These are phyloP conservation scores for Clausena lansium DNA, from an alignment of 345 rosid species.

Conservation along the genomic window DNA sequence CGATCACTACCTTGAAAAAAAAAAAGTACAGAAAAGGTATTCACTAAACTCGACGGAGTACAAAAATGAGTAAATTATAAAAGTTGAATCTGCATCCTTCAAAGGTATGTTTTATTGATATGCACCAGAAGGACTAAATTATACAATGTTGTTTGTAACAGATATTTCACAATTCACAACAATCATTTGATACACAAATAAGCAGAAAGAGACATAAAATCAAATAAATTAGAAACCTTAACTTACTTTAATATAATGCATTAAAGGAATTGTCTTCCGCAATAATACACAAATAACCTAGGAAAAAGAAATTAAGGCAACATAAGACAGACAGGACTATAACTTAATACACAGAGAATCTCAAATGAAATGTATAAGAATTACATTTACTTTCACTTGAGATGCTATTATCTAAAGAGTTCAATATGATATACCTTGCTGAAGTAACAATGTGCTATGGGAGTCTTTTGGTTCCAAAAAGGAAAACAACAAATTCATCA, in stretches of 20 bases:
- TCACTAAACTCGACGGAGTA: background rate
- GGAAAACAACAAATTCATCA: constrained; percentile 84
- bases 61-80: background rate
- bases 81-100: background rate
- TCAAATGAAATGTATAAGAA: background rate
- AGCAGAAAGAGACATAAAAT: background rate
- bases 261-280: constrained; percentile 79
- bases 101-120: background rate
- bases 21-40: background rate
- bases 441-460: constrained; percentile 68
- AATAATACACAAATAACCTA: constrained; percentile 80
- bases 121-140: background rate
- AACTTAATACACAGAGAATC: background rate
- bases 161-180: background rate
- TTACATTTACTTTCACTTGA: constrained; percentile 9
- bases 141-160: background rate
- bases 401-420: constrained; percentile 2
- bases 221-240: background rate
- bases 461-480: constrained; percentile 65
- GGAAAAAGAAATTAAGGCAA: constrained; percentile 17
- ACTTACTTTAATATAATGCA: constrained; percentile 76
- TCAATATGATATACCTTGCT: constrained; percentile 67
- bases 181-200: background rate
- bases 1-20: background rate
- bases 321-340: constrained; percentile 8